Conservation (phyloP, 2,329 filamentous ascomycete genomes). For the Epichloe sp. region DNA sequence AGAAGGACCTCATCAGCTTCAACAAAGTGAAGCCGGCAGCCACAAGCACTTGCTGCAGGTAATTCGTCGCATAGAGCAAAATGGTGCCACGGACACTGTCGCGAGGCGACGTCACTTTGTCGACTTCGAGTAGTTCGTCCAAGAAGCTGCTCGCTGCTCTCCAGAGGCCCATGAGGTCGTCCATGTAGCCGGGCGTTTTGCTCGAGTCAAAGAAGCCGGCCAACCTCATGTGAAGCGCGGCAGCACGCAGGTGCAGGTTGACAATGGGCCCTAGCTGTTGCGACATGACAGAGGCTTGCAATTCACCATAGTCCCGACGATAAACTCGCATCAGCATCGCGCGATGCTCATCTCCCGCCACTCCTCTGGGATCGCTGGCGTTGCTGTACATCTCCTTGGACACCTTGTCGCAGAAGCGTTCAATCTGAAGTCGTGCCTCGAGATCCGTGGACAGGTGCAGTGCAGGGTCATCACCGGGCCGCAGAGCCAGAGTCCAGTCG, state of each 20-base stretch:
- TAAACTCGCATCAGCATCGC: slow-evolving; percentile 55
- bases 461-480: slow-evolving; percentile 45
- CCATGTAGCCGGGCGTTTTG: slow-evolving; percentile 55
- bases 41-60: slow-evolving; percentile 77
- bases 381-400: slow-evolving; percentile 72
- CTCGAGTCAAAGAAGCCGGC: slow-evolving; percentile 74
- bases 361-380: slow-evolving; percentile 56
- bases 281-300: slow-evolving; percentile 47
- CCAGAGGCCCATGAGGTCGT: slow-evolving; percentile 65
- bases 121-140: slow-evolving; percentile 46
- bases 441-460: slow-evolving; percentile 49
- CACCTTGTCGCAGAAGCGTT: slow-evolving; percentile 64
- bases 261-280: slow-evolving; percentile 44
- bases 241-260: slow-evolving; percentile 57
- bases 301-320: slow-evolving; percentile 49
- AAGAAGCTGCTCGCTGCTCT: slow-evolving; percentile 57
- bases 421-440: slow-evolving; percentile 55
- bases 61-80: slow-evolving; percentile 56
- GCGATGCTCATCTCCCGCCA: slow-evolving; percentile 53
- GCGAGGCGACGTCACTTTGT: slow-evolving; percentile 32
- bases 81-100: slow-evolving; percentile 38
- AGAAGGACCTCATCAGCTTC: slow-evolving; percentile 67
- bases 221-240: slow-evolving; percentile 61
- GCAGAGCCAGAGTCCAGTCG: slow-evolving; percentile 57
- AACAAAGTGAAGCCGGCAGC: slow-evolving; percentile 65